Percentiles rank a stretch among this genome's conserved stretches.
phyloP scores from a whole-genome alignment of 805 yeast genomes.

The Kuraishia piskuri region DNA sequence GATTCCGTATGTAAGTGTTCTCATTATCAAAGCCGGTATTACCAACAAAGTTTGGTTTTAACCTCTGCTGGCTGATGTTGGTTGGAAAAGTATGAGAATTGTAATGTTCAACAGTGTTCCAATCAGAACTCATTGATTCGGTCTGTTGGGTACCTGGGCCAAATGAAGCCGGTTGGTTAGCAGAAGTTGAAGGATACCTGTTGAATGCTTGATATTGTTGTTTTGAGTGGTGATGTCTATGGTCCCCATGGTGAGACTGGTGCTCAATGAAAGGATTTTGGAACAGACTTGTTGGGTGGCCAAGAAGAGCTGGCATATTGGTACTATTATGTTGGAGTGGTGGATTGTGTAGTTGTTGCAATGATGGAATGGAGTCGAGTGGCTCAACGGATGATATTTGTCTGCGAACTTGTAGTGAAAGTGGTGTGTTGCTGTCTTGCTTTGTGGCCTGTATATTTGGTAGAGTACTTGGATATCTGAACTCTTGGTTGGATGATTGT shows the following conservation, averaged over 20 bases:
- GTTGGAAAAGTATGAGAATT: neutral
- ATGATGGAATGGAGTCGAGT: neutral
- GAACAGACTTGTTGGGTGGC: neutral
- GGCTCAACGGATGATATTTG: neutral
- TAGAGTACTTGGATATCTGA: neutral
- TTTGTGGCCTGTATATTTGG: neutral
- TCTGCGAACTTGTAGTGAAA: neutral
- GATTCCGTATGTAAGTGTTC: neutral
- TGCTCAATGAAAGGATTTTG: neutral
- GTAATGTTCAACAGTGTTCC: neutral
- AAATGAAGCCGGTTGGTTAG: neutral
- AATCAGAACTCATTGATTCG: neutral
- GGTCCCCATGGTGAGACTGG: neutral
- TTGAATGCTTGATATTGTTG: neutral
- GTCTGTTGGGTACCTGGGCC: too few relatives aligned
- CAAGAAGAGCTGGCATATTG: neutral
- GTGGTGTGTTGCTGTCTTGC: neutral
- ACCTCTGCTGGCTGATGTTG: neutral
- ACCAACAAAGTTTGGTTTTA: neutral
- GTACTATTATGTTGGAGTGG: neutral
- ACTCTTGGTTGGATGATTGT: neutral
- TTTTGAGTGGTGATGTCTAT: neutral
- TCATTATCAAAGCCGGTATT: neutral
- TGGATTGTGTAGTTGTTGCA: neutral
- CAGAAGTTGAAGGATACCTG: neutral